These are phyloP conservation scores for Chrysanthemum makinoi DNA, from an alignment of 129 eudicot genomes.

Conservation along the genomic window DNA sequence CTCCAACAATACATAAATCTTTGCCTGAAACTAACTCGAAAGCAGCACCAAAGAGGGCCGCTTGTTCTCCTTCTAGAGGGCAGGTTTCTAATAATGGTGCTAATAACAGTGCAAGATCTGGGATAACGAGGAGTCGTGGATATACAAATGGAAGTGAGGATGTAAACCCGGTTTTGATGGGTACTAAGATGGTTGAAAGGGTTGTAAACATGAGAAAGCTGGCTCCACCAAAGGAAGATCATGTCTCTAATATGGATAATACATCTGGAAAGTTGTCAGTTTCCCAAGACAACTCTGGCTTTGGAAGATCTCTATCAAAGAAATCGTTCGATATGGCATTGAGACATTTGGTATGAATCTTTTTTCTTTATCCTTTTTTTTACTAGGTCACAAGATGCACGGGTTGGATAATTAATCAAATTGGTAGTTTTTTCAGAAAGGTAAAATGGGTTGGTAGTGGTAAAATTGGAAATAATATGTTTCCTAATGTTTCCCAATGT, in stretches of 20 bases:
- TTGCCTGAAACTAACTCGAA: slow-evolving; percentile 36
- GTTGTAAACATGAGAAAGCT: slow-evolving; percentile 92
- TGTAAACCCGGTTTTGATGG: slow-evolving; percentile 86
- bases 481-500: too few relatives aligned
- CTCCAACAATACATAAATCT: slow-evolving; percentile 32
- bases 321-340: slow-evolving; percentile 91
- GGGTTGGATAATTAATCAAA: not conserved
- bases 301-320: slow-evolving; percentile 84
- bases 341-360: slow-evolving; percentile 75
- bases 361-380: not conserved
- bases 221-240: slow-evolving; percentile 78
- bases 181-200: slow-evolving; percentile 92
- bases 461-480: too few relatives aligned
- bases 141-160: slow-evolving; percentile 44
- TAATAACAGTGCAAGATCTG: slow-evolving; percentile 37
- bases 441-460: too few relatives aligned
- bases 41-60: slow-evolving; percentile 45
- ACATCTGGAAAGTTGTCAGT: slow-evolving; percentile 48
- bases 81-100: slow-evolving; percentile 40
- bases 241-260: slow-evolving; percentile 31
- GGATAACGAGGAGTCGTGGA: slow-evolving; percentile 45
- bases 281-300: slow-evolving; percentile 68
- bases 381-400: too few relatives aligned
- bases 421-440: not conserved
- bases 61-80: slow-evolving; percentile 59